phyloP scores from a whole-genome alignment of 495 filamentous ascomycete genomes.

The Trichoderma parareesei region DNA sequence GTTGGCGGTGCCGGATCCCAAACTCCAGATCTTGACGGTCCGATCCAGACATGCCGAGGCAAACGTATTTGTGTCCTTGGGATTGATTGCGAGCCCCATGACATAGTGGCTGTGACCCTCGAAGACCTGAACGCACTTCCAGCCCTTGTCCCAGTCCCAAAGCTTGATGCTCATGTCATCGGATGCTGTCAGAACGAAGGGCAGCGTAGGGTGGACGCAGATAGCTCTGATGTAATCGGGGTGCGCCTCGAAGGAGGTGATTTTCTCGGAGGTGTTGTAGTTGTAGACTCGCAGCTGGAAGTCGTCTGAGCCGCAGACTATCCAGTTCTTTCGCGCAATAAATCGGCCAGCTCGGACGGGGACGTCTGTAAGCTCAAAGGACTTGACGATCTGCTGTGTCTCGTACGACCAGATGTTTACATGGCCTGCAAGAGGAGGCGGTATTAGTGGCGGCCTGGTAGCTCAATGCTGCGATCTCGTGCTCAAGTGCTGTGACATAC shows the following conservation, averaged over 20 bases:
- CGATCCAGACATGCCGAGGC: constrained; percentile 94
- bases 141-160: constrained; percentile 98
- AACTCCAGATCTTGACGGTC: constrained; percentile 97
- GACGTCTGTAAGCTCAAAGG: constrained; percentile 98
- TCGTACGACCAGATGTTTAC: constrained; percentile 99
- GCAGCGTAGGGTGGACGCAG: constrained; percentile 90
- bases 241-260: constrained; percentile 96
- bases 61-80: constrained; percentile 97
- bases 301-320: constrained; percentile 96
- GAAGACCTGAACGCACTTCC: constrained; percentile 97
- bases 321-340: constrained; percentile 97
- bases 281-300: constrained; percentile 93
- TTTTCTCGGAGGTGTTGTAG: constrained; percentile 99
- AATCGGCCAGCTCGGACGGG: constrained; percentile 96
- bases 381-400: constrained; percentile 95
- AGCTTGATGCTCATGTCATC: constrained; percentile 99
- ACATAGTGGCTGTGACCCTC: constrained; percentile 98
- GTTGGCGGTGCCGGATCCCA: constrained; percentile 83
- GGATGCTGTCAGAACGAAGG: constrained; percentile 90
- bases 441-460: constrained; percentile 2
- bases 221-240: constrained; percentile 98
- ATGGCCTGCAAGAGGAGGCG: constrained; percentile 53
- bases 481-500: constrained; percentile 37
- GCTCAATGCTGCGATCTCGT: background rate
- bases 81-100: constrained; percentile 99